Evolutionary conservation across 2,329 filamentous ascomycete species (phyloP).

Genomic region (Conoideocrella luteorostrata): DNA sequence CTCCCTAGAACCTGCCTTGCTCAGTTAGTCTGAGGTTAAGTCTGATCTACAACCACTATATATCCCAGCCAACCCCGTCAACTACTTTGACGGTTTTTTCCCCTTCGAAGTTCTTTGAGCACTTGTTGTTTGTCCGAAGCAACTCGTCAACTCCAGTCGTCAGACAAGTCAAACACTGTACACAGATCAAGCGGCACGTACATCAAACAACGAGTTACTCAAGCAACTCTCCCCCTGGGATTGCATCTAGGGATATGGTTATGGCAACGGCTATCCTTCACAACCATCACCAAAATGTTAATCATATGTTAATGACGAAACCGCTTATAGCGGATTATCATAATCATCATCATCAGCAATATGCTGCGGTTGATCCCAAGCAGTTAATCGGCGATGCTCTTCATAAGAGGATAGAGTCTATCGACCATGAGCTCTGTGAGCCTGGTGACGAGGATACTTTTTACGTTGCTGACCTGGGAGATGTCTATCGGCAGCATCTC

Average conservation of each 20-base stretch:
- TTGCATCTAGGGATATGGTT: constrained; percentile 49
- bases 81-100: neutral
- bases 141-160: constrained; percentile 5
- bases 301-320: constrained; percentile 42
- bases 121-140: constrained; percentile 3
- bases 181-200: too few species aligned
- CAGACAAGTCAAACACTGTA: neutral
- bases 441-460: constrained; percentile 96
- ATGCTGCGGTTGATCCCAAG: constrained; percentile 52
- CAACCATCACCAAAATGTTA: constrained; percentile 41
- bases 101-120: constrained; percentile 1
- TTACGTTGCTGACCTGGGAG: constrained; percentile 95
- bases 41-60: constrained; percentile 4
- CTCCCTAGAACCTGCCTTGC: constrained; percentile 68
- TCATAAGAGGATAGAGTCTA: constrained; percentile 72
- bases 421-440: constrained; percentile 83
- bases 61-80: constrained; percentile 2
- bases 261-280: constrained; percentile 57
- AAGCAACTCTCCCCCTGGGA: constrained; percentile 4
- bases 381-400: constrained; percentile 81
- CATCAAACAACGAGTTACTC: neutral
- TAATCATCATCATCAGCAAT: constrained; percentile 37
- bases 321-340: constrained; percentile 31
- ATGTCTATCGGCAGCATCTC: constrained; percentile 97
- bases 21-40: constrained; percentile 6